phyloP scores from a whole-genome alignment of 108 stramenopile species.

The Pseudonitzschia delicatissima region DNA sequence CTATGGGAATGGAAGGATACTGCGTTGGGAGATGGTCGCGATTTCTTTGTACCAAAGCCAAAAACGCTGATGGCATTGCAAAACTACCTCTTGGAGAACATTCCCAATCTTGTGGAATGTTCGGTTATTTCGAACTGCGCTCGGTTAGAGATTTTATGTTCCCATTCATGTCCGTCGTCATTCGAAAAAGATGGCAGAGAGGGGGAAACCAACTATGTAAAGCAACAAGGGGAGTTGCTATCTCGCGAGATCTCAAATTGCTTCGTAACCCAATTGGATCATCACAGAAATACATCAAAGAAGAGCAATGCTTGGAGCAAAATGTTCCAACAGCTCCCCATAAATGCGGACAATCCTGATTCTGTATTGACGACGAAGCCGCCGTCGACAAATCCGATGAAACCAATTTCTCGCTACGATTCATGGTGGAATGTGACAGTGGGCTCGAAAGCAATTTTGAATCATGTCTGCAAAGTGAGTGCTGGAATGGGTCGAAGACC shows the following conservation, averaged over 20 bases:
- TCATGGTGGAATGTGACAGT: conserved; percentile 18
- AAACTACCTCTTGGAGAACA: conserved; percentile 30
- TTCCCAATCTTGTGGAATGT: conserved; percentile 44
- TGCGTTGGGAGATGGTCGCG: conserved; percentile 73
- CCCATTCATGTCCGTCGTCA: too few relatives aligned
- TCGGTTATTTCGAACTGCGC: conserved; percentile 76
- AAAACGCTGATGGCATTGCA: conserved; percentile 59
- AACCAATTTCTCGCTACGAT: not conserved
- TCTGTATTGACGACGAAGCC: conserved; percentile 8
- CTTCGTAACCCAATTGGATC: conserved; percentile 5
- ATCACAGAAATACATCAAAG: not conserved
- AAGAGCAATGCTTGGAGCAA: not conserved
- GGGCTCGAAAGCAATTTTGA: conserved; percentile 16
- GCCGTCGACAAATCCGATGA: not conserved
- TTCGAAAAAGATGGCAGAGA: not conserved
- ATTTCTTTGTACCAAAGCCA: conserved; percentile 78
- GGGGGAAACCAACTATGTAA: not conserved
- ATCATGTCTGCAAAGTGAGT: conserved; percentile 53
- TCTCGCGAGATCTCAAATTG: conserved; percentile 6
- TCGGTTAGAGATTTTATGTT: conserved; percentile 46
- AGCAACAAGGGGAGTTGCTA: not conserved
- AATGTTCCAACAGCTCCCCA: conserved; percentile 9
- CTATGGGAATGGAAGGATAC: conserved; percentile 82
- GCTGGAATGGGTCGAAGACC: conserved; percentile 63
- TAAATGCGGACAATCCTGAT: not conserved